Conservation (phyloP, 2,329 filamentous ascomycete species). For the Neofusicoccum umdonicola region DNA sequence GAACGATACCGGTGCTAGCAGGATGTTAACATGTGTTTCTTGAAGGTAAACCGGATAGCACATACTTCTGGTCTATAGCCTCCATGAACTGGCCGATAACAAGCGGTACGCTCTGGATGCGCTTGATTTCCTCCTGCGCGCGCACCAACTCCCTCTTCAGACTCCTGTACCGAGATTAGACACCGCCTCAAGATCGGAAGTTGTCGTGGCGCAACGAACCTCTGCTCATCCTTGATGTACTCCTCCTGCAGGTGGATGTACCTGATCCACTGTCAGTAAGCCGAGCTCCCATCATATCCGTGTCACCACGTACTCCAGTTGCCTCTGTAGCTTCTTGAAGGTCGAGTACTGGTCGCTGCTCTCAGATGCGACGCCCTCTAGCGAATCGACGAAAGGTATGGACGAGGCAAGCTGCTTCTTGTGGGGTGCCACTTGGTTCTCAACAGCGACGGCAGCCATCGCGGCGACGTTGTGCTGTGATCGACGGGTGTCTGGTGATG, state of each 20-base stretch:
- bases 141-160: constrained; percentile 95
- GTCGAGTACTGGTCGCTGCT: constrained; percentile 90
- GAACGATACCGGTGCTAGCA: constrained; percentile 88
- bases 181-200: background rate
- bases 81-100: constrained; percentile 99
- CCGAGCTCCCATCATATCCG: background rate
- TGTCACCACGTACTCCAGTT: constrained; percentile 71
- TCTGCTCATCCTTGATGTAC: constrained; percentile 99
- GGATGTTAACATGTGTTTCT: constrained; percentile 20
- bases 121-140: constrained; percentile 98
- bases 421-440: constrained; percentile 74
- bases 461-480: constrained; percentile 19
- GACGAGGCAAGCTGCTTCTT: constrained; percentile 76
- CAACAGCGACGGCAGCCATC: constrained; percentile 87
- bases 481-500: background rate
- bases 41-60: background rate
- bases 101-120: constrained; percentile 95
- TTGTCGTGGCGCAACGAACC: constrained; percentile 48
- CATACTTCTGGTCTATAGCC: constrained; percentile 97
- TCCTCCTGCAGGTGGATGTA: constrained; percentile 98
- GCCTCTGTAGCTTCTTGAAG: constrained; percentile 93
- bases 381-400: constrained; percentile 85
- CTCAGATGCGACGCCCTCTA: constrained; percentile 79
- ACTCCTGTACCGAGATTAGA: constrained; percentile 57
- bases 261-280: constrained; percentile 43